These are phyloP conservation scores for Auxenochlorella pyrenoidosa DNA, from an alignment of 139 green algal genomes.

Conservation along the genomic window DNA sequence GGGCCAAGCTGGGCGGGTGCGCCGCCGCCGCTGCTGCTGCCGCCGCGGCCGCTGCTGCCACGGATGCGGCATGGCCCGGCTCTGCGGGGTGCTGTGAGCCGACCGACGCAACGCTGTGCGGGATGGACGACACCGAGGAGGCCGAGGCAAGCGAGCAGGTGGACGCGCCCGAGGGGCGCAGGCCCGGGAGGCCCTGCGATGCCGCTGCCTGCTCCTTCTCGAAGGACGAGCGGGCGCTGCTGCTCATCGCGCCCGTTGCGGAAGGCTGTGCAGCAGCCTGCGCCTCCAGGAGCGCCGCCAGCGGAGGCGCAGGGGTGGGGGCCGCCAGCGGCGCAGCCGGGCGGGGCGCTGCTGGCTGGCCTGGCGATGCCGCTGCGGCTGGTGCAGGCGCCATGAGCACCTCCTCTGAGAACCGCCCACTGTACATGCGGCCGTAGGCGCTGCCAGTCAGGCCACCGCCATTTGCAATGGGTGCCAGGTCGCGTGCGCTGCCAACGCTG, in stretches of 20 bases:
- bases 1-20: background rate
- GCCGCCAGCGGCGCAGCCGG: background rate
- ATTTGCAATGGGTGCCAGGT: background rate
- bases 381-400: background rate
- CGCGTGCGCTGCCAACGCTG: background rate
- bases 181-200: background rate
- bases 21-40: background rate
- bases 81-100: background rate
- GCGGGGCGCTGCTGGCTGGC: too few species aligned
- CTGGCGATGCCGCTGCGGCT: too few species aligned
- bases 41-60: background rate
- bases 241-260: background rate
- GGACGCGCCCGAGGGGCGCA: background rate
- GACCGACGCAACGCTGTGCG: background rate
- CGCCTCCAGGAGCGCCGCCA: background rate
- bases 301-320: background rate
- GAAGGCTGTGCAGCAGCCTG: background rate
- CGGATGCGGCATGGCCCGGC: background rate
- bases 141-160: background rate
- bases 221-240: background rate
- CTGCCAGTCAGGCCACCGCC: background rate
- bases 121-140: background rate
- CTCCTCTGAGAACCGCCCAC: slow-evolving; percentile 5
- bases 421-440: background rate
- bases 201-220: background rate